phyloP scores from a whole-genome alignment of 2,329 filamentous ascomycete species.

The Fusarium tupiense region DNA sequence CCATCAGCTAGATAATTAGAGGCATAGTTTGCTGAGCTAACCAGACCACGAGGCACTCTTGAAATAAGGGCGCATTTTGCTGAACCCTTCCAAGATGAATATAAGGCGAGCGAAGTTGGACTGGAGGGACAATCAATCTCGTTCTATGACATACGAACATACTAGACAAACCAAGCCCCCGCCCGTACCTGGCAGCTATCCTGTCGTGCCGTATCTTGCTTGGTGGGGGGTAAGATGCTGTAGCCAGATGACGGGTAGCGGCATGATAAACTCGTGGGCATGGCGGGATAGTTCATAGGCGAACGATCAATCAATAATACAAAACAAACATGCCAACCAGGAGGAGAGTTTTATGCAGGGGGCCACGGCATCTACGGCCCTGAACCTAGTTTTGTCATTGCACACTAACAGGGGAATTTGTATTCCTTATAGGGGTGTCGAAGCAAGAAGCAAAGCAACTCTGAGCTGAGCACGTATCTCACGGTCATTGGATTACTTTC shows the following conservation, averaged over 20 bases:
- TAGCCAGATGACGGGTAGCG: conserved; percentile 6
- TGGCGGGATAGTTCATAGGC: conserved; percentile 17
- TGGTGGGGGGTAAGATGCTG: conserved; percentile 22
- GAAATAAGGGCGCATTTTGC: conserved; percentile 34
- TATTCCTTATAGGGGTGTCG: neutral
- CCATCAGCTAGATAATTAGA: conserved; percentile 24
- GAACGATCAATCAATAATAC: neutral
- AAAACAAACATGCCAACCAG: conserved; percentile 19
- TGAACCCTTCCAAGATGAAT: conserved; percentile 9
- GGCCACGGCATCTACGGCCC: conserved; percentile 9
- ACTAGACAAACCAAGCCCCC: neutral
- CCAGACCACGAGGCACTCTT: conserved; percentile 38
- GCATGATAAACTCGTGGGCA: conserved; percentile 29
- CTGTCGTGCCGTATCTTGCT: neutral
- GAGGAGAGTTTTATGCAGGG: conserved; percentile 34
- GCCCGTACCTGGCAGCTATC: conserved; percentile 11
- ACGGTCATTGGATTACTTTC: conserved; percentile 13
- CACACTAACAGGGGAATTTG: conserved; percentile 2
- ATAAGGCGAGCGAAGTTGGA: conserved; percentile 27
- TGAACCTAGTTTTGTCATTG: conserved; percentile 14
- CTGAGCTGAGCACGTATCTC: neutral
- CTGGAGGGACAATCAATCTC: conserved; percentile 15
- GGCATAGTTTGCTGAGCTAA: conserved; percentile 22
- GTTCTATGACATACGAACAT: neutral
- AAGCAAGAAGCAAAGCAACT: conserved; percentile 7